These are phyloP conservation scores for Backusella liffmaniae DNA, from an alignment of 192 early-diverging fungal genomes.

Conservation along the genomic window DNA sequence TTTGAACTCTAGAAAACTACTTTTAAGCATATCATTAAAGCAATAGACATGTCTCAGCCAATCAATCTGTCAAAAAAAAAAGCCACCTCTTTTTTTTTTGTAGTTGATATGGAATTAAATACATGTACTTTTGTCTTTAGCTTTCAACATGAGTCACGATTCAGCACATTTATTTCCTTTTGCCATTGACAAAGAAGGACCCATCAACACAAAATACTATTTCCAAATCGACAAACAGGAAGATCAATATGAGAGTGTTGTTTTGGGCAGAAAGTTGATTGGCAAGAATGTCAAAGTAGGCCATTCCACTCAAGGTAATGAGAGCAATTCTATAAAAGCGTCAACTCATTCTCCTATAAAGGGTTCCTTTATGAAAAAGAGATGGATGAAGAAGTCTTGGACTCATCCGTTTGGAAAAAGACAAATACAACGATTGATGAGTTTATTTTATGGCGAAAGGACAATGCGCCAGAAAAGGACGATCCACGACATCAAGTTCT, in stretches of 20 bases:
- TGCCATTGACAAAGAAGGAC: not conserved
- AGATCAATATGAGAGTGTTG: conserved; percentile 2
- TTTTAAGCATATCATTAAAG: too few species aligned
- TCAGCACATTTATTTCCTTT: conserved; percentile 10
- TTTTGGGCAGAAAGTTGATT: conserved; percentile 10
- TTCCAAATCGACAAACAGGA: not conserved
- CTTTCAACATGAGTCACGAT: not conserved
- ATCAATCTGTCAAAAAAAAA: not conserved
- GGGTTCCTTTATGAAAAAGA: not conserved
- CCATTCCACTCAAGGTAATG: not conserved
- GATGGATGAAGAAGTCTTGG: not conserved
- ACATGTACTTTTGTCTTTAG: not conserved
- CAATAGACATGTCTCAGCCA: too few species aligned
- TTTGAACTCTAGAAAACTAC: too few species aligned
- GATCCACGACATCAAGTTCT: conserved; percentile 1
- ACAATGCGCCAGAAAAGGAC: not conserved
- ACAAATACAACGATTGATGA: conserved; percentile 6
- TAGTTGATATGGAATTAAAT: not conserved
- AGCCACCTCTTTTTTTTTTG: too few species aligned
- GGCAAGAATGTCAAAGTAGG: not conserved
- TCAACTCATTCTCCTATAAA: not conserved
- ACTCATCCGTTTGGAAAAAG: not conserved
- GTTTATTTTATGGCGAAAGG: conserved; percentile 16
- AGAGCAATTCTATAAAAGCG: not conserved
- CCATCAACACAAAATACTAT: conserved; percentile 4